phyloP scores from a whole-genome alignment of 2,329 filamentous ascomycete genomes.

The Aspergillus clavatus region DNA sequence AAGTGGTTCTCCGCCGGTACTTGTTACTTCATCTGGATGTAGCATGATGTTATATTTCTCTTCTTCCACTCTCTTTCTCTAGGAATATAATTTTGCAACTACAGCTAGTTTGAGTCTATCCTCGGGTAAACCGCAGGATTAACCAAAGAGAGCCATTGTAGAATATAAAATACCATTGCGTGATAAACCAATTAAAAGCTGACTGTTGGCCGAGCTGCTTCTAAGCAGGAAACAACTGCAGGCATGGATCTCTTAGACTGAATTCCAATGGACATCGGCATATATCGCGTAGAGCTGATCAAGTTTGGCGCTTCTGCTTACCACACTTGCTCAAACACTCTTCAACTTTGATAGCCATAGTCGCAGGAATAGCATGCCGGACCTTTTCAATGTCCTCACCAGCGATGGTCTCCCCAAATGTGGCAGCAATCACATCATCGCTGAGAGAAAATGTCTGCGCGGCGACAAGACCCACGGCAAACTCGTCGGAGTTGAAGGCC shows the following conservation, averaged over 20 bases:
- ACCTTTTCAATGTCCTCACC: slow-evolving; percentile 21
- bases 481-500: slow-evolving; percentile 20
- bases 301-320: slow-evolving; percentile 14
- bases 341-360: slow-evolving; percentile 18
- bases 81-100: too few species aligned
- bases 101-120: too few species aligned
- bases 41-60: too few species aligned
- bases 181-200: too few species aligned
- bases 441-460: slow-evolving; percentile 15
- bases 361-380: slow-evolving; percentile 13
- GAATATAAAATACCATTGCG: too few species aligned
- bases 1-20: too few species aligned
- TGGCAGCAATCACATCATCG: slow-evolving; percentile 17
- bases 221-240: background rate
- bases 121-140: too few species aligned
- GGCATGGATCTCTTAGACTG: background rate
- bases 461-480: slow-evolving; percentile 18
- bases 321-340: slow-evolving; percentile 24
- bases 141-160: too few species aligned
- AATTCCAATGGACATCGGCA: background rate
- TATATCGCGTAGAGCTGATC: background rate
- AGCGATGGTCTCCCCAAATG: slow-evolving; percentile 18
- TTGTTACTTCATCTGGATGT: too few species aligned
- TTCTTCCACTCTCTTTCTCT: too few species aligned
- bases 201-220: background rate